Conservation (phyloP, 371 early-diverging fungal species). For the Mucor saturninus region DNA sequence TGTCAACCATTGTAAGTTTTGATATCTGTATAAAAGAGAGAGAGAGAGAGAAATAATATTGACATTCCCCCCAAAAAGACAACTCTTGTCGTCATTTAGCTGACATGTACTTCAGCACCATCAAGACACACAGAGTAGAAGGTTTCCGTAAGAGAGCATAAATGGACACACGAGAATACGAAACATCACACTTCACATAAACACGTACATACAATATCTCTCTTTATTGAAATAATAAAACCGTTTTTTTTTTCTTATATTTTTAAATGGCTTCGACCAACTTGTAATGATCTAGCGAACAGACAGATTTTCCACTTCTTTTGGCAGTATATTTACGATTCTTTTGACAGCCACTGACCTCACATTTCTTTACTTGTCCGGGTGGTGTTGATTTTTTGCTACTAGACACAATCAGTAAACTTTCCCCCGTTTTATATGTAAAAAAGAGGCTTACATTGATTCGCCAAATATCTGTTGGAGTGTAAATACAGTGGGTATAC, state of each 20-base stretch:
- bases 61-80: constrained; percentile 26
- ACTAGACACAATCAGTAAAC: not conserved
- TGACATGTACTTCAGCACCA: constrained; percentile 46
- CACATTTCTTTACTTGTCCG: constrained; percentile 17
- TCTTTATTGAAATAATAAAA: not conserved
- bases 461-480: constrained; percentile 39
- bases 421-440: not conserved
- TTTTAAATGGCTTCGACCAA: constrained; percentile 28
- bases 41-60: no score
- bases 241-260: not conserved
- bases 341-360: constrained; percentile 40
- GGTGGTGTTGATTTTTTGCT: not conserved
- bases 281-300: constrained; percentile 52
- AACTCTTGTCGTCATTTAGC: constrained; percentile 54
- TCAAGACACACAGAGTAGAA: constrained; percentile 55
- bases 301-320: constrained; percentile 44
- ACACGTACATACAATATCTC: not conserved
- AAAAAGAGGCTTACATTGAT: not conserved
- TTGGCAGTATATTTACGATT: constrained; percentile 46
- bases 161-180: not conserved
- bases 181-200: not conserved
- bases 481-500: constrained; percentile 35
- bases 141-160: constrained; percentile 50
- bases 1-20: constrained; percentile 79
- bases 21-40: not conserved